Percentiles rank a stretch among this genome's conserved stretches.
phyloP scores from a whole-genome alignment of 2,329 filamentous ascomycete species.

The Pseudogymnoascus sp. region DNA sequence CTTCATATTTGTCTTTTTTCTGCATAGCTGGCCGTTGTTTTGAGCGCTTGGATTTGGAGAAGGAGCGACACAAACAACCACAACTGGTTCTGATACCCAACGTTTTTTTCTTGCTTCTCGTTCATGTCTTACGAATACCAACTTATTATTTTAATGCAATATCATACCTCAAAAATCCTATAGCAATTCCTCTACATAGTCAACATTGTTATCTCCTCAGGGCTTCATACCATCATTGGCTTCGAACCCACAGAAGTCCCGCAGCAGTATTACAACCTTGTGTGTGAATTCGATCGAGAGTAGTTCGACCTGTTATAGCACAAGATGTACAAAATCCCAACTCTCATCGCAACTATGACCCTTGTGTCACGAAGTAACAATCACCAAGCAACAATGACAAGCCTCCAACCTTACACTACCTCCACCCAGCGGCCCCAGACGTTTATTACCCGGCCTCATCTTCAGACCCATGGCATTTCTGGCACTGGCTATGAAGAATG shows the following conservation, averaged over 20 bases:
- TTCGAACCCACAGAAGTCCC: not conserved
- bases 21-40: not conserved
- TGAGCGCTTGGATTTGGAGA: not conserved
- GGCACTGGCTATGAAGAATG: not conserved
- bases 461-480: not conserved
- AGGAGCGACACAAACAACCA: constrained; percentile 3
- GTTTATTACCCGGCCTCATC: not conserved
- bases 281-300: not conserved
- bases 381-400: not conserved
- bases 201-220: not conserved
- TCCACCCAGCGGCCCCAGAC: not conserved
- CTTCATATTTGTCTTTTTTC: not conserved
- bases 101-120: not conserved
- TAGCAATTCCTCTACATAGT: not conserved
- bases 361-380: not conserved
- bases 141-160: not conserved
- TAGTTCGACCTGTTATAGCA: not conserved
- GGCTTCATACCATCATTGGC: not conserved
- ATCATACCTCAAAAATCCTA: not conserved
- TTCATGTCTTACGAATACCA: not conserved
- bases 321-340: not conserved
- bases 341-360: not conserved
- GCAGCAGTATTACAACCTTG: not conserved
- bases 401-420: not conserved
- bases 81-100: constrained; percentile 4